phyloP scores from a whole-genome alignment of 352 stramenopile species.

The Globisporangium uncinulatum region DNA sequence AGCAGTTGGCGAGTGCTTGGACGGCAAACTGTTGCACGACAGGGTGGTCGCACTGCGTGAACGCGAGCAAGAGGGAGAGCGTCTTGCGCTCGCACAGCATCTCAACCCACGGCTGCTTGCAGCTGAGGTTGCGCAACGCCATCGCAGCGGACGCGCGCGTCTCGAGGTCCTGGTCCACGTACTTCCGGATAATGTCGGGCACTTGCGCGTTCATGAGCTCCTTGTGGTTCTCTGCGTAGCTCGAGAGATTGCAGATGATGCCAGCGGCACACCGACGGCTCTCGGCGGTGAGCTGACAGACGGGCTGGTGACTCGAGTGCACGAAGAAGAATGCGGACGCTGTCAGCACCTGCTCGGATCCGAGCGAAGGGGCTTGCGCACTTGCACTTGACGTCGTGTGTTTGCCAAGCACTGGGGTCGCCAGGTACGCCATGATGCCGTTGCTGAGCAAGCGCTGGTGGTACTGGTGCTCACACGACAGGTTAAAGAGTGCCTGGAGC shows the following conservation, averaged over 20 bases:
- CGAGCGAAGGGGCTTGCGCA: background rate
- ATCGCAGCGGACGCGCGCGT: constrained; percentile 64
- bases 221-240: constrained; percentile 72
- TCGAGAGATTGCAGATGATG: constrained; percentile 74
- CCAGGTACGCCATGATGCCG: constrained; percentile 64
- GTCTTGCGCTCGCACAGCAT: constrained; percentile 75
- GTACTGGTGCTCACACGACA: constrained; percentile 64
- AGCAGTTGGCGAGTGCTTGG: constrained; percentile 72
- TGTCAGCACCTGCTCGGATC: constrained; percentile 2
- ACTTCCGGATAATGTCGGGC: constrained; percentile 59
- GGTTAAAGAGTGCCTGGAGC: constrained; percentile 69
- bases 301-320: constrained; percentile 2
- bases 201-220: constrained; percentile 76
- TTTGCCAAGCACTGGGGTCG: constrained; percentile 33
- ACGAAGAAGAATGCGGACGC: constrained; percentile 13
- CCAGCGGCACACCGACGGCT: constrained; percentile 52
- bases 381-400: constrained; percentile 7
- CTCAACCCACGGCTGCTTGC: constrained; percentile 66
- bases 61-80: constrained; percentile 49
- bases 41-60: constrained; percentile 43
- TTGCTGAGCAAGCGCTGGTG: constrained; percentile 68
- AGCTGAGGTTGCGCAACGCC: constrained; percentile 70
- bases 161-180: constrained; percentile 65
- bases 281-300: constrained; percentile 24
- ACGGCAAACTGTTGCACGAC: constrained; percentile 60